Percentiles rank a stretch among this genome's conserved stretches.
Conservation (phyloP, 306 rosid genomes). For the Mimosa bimucronata region DNA sequence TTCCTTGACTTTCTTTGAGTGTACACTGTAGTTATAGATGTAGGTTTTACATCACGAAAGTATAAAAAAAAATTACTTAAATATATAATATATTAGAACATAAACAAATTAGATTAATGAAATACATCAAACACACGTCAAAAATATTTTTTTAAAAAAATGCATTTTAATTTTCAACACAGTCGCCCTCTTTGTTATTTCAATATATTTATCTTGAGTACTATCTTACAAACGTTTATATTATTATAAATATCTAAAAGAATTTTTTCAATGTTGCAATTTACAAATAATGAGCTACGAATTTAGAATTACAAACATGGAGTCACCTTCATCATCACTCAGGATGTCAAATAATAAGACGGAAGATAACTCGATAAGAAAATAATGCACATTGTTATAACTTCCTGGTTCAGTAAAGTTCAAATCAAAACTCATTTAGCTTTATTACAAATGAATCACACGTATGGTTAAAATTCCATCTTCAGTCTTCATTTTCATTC, state of each 20-base stretch:
- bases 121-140: neutral
- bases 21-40: neutral
- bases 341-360: neutral
- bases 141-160: too few relatives aligned
- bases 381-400: neutral
- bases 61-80: neutral
- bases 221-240: neutral
- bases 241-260: neutral
- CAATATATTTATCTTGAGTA: neutral
- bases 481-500: neutral
- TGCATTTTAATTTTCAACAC: too few relatives aligned
- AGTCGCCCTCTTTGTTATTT: too few relatives aligned
- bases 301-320: neutral
- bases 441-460: neutral
- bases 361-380: conserved; percentile 5
- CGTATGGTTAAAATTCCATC: neutral
- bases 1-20: too few relatives aligned
- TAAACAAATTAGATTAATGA: neutral
- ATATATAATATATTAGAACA: neutral
- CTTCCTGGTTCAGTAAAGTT: neutral
- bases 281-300: neutral
- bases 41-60: neutral
- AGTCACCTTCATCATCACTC: neutral
- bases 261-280: neutral
- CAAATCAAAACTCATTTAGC: neutral